Evolutionary conservation across 1,284 basidiomycete genomes (phyloP), one percentile per base, ranked within the genome.

Genomic region (Cutaneotrichosporon sp.): DNA sequence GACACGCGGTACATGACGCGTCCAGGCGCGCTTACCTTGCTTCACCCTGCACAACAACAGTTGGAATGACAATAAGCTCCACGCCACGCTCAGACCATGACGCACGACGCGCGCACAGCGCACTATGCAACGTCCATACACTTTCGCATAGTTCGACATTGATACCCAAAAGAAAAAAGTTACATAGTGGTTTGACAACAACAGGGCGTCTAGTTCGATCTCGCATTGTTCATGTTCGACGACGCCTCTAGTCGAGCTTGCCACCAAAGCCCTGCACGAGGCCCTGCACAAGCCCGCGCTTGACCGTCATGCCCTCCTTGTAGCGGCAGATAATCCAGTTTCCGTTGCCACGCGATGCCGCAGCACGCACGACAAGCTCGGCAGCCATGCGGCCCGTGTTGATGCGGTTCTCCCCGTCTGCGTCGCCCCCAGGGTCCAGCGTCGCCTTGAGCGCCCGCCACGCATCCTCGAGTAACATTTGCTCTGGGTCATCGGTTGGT

Each of bases 341-440:
- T 22, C 64, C 65, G 14, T 57, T 55, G 15, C 66, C 70, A 26
- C 72, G 63, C 4, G 59, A 55, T 17, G 65, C 59, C 4, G 68
- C 70, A 3, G 73, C 73, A 14, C 72, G 56, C 15, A 70, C 54
- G 33, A 76, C 70, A 42, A 74, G 57, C 57, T 76, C 74, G n/a
- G 70, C 70, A 5, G 74, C 73, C 67, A 74, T 71, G 48, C 72
- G 64, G 17, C 73, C 74, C 8, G 73, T 75, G 57, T 74, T 73
- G 48, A 74, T 74, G 53, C 70, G 60, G 47, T 74, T 73, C 58
- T 74, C 71, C 2, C 70, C 68, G 50, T 70, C 66, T 0, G 65
- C 61, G 21, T 73, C 72, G 14, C 66, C 69, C 4, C 61, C 63
- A 1, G 72, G 71, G 55, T 76, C 73, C 7, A 74, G 58, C 30